Base-by-base conservation (phyloP, 2,329 filamentous ascomycete genomes). In the Xylariaceae sp. region DNA sequence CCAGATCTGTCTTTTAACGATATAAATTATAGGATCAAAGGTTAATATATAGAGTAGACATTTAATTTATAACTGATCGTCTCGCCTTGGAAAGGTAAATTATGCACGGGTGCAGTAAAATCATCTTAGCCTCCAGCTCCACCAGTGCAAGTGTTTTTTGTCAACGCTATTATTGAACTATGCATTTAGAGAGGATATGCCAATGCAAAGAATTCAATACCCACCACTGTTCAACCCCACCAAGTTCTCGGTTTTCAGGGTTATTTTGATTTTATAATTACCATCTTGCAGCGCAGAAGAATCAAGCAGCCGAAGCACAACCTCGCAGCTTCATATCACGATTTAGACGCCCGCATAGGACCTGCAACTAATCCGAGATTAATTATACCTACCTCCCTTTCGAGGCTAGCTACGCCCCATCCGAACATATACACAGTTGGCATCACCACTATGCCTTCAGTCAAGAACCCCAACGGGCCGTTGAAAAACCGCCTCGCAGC, bases 391-490 rank as follows among this genome's bases (percentile, higher is more conserved):
- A 11, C 9, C 15, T 18, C 6, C 21, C 18, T 23, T 24, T 9
- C 37, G 23, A 9, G 11, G 8, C 37, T 41, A n/a, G n/a, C 37
- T 7, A 20, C 7, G 9, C 33, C 7, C 33, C 11, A n/a, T 18
- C 15, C 37, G 8, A 20, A 20, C 11, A 10, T 6, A 13, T 13
- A 44, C 26, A 7, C 21, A 44, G 32, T 6, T 26, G 23, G 2
- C 13, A 24, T 11, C 8, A 23, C 45, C 3, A 50, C 15, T 11
- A 83, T 82, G 80, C 76, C 78, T 13, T 83, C 81, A 41, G 77
- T 82, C 62, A 79, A 80, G 60, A 85, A 83, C 72, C 81, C 81
- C 65, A 84, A 84, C 75, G 75, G 73, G 40, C 75, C 75, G 8
- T 83, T 79, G 47, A 78, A 77, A 64, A 82, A 82, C 74, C 77